Conservation (phyloP, 2,329 filamentous ascomycete species). For the Pestalotiopsis fici region DNA sequence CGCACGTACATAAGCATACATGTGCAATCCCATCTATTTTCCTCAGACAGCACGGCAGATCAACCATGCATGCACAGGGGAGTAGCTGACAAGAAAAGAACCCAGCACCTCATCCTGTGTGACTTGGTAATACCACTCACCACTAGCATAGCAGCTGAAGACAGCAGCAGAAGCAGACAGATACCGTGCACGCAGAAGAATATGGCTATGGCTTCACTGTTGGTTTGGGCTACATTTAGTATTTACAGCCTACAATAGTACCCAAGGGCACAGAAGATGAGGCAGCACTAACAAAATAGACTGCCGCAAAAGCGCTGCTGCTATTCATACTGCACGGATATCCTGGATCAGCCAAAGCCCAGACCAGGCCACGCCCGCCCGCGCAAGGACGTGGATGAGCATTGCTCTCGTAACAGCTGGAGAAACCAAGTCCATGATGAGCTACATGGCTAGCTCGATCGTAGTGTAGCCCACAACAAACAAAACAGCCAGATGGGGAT, state of each 20-base stretch:
- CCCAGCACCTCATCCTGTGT: not conserved
- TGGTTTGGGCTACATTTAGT: not conserved
- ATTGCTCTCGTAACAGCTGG: conserved; percentile 1
- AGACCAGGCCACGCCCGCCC: not conserved
- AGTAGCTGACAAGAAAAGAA: not conserved
- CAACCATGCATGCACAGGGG: not conserved
- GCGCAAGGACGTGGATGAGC: conserved; percentile 4
- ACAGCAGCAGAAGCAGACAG: not conserved
- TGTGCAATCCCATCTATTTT: not conserved
- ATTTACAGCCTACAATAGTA: not conserved
- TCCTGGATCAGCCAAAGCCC: not conserved
- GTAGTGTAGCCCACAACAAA: not conserved
- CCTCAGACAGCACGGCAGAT: not conserved
- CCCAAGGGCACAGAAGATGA: not conserved
- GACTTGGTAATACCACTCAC: not conserved
- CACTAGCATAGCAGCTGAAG: not conserved
- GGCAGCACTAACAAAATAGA: not conserved
- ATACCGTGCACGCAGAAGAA: not conserved
- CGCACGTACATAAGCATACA: not conserved
- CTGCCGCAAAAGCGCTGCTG: not conserved
- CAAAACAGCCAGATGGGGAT: conserved; percentile 7
- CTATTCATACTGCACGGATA: not conserved
- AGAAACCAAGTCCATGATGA: not conserved
- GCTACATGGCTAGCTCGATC: not conserved
- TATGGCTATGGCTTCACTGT: not conserved